These are phyloP conservation scores for Neospermospora avenae DNA, from an alignment of 2,329 filamentous ascomycete genomes.

Conservation along the genomic window DNA sequence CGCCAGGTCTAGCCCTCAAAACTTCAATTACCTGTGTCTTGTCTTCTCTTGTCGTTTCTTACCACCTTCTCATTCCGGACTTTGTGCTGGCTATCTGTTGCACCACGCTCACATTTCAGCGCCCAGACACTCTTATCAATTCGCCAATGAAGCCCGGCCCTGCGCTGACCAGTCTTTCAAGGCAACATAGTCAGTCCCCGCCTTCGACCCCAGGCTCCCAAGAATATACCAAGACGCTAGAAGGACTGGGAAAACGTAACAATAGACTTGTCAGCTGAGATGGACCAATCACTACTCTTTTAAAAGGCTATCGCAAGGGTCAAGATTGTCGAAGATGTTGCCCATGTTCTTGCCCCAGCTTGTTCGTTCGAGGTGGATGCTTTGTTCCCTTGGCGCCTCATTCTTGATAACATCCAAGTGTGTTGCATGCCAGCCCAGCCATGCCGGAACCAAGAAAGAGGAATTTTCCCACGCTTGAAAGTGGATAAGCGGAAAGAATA, in stretches of 20 bases:
- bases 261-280: not conserved
- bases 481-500: no score
- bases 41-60: not conserved
- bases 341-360: no score
- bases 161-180: not conserved
- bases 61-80: conserved; percentile 4
- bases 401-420: no score
- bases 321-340: no score
- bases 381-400: no score
- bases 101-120: not conserved
- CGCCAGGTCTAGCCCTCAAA: no score
- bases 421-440: no score
- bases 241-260: conserved; percentile 4
- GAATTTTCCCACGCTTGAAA: no score
- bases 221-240: not conserved
- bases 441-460: no score
- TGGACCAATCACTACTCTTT: not conserved
- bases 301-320: not conserved
- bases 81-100: not conserved
- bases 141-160: not conserved
- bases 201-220: not conserved
- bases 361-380: no score
- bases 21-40: no score
- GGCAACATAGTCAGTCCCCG: not conserved
- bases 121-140: conserved; percentile 2